phyloP scores from a whole-genome alignment of 208 protist species.

The Wallacemonas sp. region DNA sequence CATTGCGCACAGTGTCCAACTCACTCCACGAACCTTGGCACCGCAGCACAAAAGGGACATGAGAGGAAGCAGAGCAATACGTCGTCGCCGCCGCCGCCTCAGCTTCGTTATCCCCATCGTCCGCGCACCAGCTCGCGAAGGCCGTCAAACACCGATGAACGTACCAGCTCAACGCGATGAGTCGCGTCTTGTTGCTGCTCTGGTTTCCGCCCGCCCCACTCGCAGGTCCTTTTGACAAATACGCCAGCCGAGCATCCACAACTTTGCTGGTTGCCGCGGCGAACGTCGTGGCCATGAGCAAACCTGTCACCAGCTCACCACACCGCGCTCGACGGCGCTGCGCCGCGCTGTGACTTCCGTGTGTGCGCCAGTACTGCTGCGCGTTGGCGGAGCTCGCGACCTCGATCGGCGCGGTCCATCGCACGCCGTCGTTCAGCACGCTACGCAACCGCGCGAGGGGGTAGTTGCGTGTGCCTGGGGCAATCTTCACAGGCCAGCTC shows the following conservation, averaged over 20 bases:
- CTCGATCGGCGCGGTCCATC: slow-evolving; percentile 37
- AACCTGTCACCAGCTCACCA: neutral
- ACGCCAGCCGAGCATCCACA: too few relatives aligned
- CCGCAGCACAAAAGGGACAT: neutral
- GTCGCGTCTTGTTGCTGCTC: neutral
- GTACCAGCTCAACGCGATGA: slow-evolving; percentile 20
- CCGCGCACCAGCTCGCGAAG: neutral
- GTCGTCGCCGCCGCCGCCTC: neutral
- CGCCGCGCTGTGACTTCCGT: slow-evolving; percentile 1
- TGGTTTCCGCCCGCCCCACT: neutral
- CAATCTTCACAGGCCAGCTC: slow-evolving; percentile 47
- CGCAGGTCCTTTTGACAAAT: neutral
- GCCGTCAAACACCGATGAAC: slow-evolving; percentile 8
- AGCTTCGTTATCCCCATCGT: neutral
- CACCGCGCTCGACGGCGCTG: too few relatives aligned
- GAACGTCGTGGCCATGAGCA: neutral
- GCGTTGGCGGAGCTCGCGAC: slow-evolving; percentile 2
- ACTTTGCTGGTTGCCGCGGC: neutral
- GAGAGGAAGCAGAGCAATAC: neutral
- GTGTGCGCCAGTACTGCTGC: neutral
- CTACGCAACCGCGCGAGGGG: slow-evolving; percentile 28
- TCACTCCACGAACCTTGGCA: neutral
- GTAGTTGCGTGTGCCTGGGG: slow-evolving; percentile 38
- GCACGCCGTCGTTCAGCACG: slow-evolving; percentile 18
- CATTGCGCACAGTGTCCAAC: slow-evolving; percentile 9